These are phyloP conservation scores for Solanum dulcamara DNA, from an alignment of 257 asterid genomes.

Conservation along the genomic window DNA sequence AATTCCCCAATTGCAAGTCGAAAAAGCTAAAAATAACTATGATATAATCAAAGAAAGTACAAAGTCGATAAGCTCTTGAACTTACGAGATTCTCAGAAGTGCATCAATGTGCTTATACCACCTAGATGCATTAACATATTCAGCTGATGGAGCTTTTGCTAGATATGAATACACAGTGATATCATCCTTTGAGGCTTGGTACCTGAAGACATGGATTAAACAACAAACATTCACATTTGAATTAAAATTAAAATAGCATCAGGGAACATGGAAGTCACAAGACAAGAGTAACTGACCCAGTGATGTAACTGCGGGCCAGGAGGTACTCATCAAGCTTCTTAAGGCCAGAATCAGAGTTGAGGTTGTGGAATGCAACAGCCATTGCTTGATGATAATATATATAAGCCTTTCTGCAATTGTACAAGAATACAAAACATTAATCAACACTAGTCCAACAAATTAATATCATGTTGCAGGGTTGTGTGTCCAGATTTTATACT, in stretches of 20 bases:
- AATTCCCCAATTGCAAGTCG: not conserved
- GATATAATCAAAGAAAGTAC: not conserved
- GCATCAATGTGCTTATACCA: slow-evolving; percentile 60
- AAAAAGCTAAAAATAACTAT: not conserved
- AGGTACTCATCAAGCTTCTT: slow-evolving; percentile 89
- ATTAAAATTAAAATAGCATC: not conserved
- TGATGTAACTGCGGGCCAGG: slow-evolving; percentile 60
- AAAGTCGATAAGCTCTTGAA: not conserved
- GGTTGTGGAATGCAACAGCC: slow-evolving; percentile 58
- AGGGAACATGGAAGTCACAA: not conserved
- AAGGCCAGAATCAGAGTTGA: slow-evolving; percentile 51
- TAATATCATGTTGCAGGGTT: not conserved
- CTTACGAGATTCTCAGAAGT: slow-evolving; percentile 48
- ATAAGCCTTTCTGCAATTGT: not conserved
- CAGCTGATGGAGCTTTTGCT: slow-evolving; percentile 50
- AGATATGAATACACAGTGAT: slow-evolving; percentile 46
- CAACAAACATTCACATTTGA: not conserved
- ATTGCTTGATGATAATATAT: slow-evolving; percentile 17
- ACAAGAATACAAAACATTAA: not conserved
- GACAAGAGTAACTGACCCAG: not conserved
- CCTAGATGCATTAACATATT: slow-evolving; percentile 48
- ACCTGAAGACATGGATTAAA: slow-evolving; percentile 24
- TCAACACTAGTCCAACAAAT: not conserved
- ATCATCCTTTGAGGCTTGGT: slow-evolving; percentile 85
- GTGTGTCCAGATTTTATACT: too few species aligned